Evolutionary conservation across 148 eudicot genomes (phyloP), one percentile per base, ranked within the genome.

Genomic region (Chenopodium quinoa): DNA sequence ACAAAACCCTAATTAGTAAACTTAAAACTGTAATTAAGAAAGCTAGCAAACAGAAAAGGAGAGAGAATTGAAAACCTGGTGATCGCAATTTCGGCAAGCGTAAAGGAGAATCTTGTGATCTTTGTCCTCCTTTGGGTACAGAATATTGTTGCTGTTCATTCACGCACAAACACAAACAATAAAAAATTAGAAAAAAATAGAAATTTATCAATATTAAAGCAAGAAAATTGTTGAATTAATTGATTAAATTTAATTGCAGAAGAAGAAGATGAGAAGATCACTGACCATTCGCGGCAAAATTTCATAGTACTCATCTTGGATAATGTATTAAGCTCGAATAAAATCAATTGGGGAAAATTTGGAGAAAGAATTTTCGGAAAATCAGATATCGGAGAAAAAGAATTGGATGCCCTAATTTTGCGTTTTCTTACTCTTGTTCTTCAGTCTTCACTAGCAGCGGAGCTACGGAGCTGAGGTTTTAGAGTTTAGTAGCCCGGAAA

Each of bases 301-400:
- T 95, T 95, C 98, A 95, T 93, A 85, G 98, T 92, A 93, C 98
- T 95, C 98, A 95, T 95, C 73, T 88, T 89, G 86, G 71, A 77
- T 14, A 13, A 50, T 50, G 44, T 40, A 40, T 40, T 6, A 40
- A 40, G 44, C 44, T 40, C 44, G 54, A 50, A 50, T 50, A 1
- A 2, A 50, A 11, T 1, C 2, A 50, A 50, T 50, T 0, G 12
- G 16, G 16, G 29, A 56, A 19, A 11, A 22, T 5, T 19, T 19
- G 19, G 32, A 14, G 63, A 44, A 58, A 58, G 3, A 12, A 0
- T 17, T 40, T 12, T 17, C 3, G 25, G 78, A 46, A 29, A 73
- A 20, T 71, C 22, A 54, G 40, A 14, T 32, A 79, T 10, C 5
- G 25, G 3, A 16, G 6, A 40, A 40, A 9, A 9, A 78, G 56